These are phyloP conservation scores for Talinum fruticosum DNA, from an alignment of 148 eudicot species.

Conservation along the genomic window DNA sequence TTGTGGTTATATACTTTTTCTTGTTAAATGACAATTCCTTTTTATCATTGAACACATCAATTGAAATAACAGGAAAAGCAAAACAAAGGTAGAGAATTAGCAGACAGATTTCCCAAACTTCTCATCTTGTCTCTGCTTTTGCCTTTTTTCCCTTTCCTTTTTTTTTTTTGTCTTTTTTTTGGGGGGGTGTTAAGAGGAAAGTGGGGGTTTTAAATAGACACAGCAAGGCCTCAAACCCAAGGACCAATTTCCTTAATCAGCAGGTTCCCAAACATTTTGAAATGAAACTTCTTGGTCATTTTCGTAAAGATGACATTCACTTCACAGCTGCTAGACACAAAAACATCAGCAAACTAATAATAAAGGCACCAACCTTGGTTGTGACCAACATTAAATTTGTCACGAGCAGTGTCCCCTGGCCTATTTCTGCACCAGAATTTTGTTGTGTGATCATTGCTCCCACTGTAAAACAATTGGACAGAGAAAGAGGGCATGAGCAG, in stretches of 20 bases:
- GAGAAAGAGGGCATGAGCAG: slow-evolving; percentile 12
- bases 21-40: not conserved
- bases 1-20: not conserved
- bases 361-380: slow-evolving; percentile 50
- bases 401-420: slow-evolving; percentile 93
- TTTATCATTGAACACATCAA: not conserved
- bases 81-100: no score
- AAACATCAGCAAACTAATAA: slow-evolving; percentile 3
- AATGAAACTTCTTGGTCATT: no score
- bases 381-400: slow-evolving; percentile 60
- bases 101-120: not conserved
- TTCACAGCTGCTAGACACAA: not conserved
- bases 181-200: no score
- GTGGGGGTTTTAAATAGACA: no score
- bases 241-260: no score
- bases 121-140: not conserved
- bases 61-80: not conserved
- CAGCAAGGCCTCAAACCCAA: no score
- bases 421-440: slow-evolving; percentile 99
- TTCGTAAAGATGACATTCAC: no score
- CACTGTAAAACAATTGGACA: slow-evolving; percentile 57
- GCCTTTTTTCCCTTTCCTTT: no score
- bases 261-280: no score
- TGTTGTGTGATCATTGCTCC: slow-evolving; percentile 93
- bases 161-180: not conserved